Evolutionary conservation across 371 early-diverging fungal species (phyloP).

Genomic region (Haplosporangium sp.): DNA sequence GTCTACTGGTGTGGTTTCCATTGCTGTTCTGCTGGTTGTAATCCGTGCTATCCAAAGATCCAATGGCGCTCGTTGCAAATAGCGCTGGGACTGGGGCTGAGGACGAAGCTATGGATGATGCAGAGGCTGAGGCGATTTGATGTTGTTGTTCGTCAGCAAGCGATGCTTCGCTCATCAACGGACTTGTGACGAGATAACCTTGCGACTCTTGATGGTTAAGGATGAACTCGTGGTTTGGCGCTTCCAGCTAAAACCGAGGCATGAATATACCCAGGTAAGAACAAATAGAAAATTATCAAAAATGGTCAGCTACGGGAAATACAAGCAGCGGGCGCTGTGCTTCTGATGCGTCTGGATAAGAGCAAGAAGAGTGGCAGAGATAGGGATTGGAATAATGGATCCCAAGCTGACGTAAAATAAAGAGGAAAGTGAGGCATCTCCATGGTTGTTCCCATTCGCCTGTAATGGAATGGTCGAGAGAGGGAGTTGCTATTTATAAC

Average conservation of each 20-base stretch:
- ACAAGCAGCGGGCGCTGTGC: not conserved
- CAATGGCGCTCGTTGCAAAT: conserved; percentile 4
- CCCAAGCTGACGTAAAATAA: conserved; percentile 23
- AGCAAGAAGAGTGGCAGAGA: conserved; percentile 2
- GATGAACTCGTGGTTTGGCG: conserved; percentile 32
- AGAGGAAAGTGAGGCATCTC: not conserved
- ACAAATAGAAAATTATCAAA: not conserved
- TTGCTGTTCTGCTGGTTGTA: conserved; percentile 8
- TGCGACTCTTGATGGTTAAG: conserved; percentile 38
- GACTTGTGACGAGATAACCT: conserved; percentile 39
- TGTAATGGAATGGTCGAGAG: not conserved
- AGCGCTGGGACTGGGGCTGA: too few species aligned
- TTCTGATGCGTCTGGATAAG: not conserved
- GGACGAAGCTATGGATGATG: not conserved
- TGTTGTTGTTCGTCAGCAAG: conserved; percentile 33
- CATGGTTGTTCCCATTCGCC: not conserved
- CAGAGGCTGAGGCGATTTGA: conserved; percentile 7
- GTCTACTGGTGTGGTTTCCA: conserved; percentile 17
- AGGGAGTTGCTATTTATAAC: too few species aligned
- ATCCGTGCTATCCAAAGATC: conserved; percentile 21
- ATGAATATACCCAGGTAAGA: not conserved
- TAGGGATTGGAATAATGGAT: not conserved
- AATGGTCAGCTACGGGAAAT: conserved; percentile 4
- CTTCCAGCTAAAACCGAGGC: conserved; percentile 18
- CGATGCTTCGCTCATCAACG: conserved; percentile 49